These are phyloP conservation scores for Elymus sibiricus DNA, from an alignment of 176 grass and related monocot species.

Conservation along the genomic window DNA sequence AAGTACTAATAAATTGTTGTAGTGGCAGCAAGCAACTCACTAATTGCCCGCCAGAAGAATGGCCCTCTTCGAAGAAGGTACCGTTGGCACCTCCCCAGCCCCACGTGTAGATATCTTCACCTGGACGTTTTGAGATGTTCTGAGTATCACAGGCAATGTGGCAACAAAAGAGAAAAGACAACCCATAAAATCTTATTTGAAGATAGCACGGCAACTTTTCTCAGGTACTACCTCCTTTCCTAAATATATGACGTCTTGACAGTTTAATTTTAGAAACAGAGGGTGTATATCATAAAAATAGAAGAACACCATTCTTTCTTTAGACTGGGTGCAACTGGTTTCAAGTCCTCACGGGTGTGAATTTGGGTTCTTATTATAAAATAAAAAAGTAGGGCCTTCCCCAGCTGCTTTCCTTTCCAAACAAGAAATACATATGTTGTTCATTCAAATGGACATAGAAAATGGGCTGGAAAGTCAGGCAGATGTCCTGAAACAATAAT, in stretches of 20 bases:
- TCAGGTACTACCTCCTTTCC: not conserved
- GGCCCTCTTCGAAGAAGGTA: conserved; percentile 80
- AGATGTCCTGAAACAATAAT: not conserved
- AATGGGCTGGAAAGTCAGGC: conserved; percentile 5
- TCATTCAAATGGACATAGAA: not conserved
- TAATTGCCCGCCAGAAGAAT: conserved; percentile 90
- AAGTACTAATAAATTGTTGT: not conserved
- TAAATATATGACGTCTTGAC: too few species aligned
- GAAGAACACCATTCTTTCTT: not conserved
- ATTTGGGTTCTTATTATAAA: not conserved
- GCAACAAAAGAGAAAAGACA: conserved; percentile 16
- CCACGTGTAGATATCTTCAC: conserved; percentile 82
- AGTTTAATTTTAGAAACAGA: too few species aligned
- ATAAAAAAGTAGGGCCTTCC: not conserved
- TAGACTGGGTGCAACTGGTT: not conserved
- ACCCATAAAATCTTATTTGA: not conserved
- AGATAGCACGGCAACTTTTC: not conserved
- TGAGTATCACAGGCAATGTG: conserved; percentile 9
- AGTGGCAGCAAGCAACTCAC: conserved; percentile 45
- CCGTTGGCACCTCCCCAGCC: conserved; percentile 94
- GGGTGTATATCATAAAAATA: not conserved
- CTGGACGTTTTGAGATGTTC: conserved; percentile 46
- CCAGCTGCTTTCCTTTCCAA: not conserved
- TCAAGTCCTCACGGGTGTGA: not conserved
- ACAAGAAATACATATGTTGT: too few species aligned